phyloP scores from a whole-genome alignment of 2,329 filamentous ascomycete genomes.

The Colletotrichum sp. region DNA sequence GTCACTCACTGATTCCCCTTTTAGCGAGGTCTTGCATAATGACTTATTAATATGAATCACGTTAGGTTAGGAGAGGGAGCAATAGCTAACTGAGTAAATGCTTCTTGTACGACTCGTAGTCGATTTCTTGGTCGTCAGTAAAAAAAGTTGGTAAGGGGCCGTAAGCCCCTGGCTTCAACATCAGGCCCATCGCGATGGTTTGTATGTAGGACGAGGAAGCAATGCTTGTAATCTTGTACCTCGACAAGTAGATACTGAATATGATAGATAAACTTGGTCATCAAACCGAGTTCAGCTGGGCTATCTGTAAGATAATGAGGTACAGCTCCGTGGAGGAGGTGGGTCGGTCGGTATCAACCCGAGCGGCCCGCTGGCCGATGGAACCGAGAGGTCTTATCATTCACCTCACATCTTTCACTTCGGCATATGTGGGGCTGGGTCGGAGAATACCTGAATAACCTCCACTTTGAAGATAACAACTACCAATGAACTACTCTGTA shows the following conservation, averaged over 20 bases:
- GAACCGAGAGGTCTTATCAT: not conserved
- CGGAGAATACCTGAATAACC: not conserved
- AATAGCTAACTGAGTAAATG: not conserved
- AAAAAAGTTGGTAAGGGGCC: not conserved
- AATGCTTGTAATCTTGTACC: not conserved
- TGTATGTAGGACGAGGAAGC: not conserved
- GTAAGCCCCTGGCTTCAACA: not conserved
- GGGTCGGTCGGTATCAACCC: not conserved
- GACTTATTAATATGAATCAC: not conserved
- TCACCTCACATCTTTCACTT: not conserved
- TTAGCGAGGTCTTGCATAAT: not conserved
- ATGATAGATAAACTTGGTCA: not conserved
- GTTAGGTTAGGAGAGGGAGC: not conserved
- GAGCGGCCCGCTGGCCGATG: not conserved
- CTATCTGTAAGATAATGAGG: not conserved
- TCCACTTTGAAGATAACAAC: not conserved
- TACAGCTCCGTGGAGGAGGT: not conserved
- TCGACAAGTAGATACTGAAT: not conserved
- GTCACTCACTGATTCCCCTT: not conserved
- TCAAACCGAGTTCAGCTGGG: not conserved
- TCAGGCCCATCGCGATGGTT: not conserved
- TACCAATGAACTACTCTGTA: not conserved
- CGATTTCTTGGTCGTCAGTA: not conserved
- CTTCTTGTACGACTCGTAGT: not conserved
- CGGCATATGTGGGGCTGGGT: not conserved